Conservation (phyloP, 257 asterid genomes). For the Scutellaria galericulata region DNA sequence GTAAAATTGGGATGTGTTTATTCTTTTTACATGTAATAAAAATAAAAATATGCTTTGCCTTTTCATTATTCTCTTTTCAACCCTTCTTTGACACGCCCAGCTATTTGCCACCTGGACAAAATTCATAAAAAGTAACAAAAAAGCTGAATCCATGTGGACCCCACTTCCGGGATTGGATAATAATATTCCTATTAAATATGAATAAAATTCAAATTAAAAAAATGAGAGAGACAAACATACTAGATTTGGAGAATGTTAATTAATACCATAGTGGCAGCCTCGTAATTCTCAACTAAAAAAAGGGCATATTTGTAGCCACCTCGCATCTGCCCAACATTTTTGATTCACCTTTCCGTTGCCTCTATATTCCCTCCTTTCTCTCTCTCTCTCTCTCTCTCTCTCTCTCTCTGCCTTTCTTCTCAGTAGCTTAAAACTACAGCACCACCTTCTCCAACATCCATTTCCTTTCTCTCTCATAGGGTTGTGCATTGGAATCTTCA, state of each 20-base stretch:
- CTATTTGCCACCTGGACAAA: no score
- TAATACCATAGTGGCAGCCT: constrained; percentile 13
- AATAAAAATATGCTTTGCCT: no score
- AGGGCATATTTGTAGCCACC: constrained; percentile 1
- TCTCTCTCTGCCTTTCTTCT: constrained; percentile 6
- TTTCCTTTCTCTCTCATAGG: constrained; percentile 31
- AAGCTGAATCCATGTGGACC: constrained; percentile 2
- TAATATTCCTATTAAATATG: background rate
- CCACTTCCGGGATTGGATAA: background rate
- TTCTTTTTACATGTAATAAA: no score
- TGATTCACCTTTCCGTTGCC: constrained; percentile 18
- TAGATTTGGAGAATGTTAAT: background rate
- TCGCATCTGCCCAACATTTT: constrained; percentile 10
- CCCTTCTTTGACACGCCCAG: no score
- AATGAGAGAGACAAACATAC: background rate
- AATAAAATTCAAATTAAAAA: background rate
- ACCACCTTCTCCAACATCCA: constrained; percentile 15
- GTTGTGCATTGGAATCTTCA: constrained; percentile 25
- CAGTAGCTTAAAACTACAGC: constrained; percentile 47
- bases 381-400: constrained; percentile 18
- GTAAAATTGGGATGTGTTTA: no score
- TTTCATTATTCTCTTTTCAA: no score
- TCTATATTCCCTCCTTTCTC: constrained; percentile 30
- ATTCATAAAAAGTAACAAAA: no score
- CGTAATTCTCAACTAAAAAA: constrained; percentile 15